phyloP scores from a whole-genome alignment of 208 protist species.

The Crithidia thermophila region DNA sequence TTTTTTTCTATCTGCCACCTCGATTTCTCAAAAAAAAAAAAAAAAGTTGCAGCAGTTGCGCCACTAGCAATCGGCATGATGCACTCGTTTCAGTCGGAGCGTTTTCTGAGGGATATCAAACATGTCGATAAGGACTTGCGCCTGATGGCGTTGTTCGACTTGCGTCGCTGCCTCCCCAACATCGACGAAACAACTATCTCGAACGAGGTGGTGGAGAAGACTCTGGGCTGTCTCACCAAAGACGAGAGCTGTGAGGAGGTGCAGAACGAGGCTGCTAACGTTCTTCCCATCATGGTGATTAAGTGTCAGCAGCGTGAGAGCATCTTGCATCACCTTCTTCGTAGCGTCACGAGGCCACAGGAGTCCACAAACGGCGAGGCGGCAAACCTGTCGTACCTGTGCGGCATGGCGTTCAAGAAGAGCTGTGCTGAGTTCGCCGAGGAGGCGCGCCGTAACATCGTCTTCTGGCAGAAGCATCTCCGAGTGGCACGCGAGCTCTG shows the following conservation, averaged over 20 bases:
- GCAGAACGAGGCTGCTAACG: slow-evolving; percentile 36
- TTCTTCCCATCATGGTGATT: slow-evolving; percentile 33
- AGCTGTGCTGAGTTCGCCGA: slow-evolving; percentile 42
- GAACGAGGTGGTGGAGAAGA: slow-evolving; percentile 31
- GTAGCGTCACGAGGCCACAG: slow-evolving; percentile 13
- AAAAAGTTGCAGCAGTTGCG: no score
- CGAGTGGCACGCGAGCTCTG: slow-evolving; percentile 23
- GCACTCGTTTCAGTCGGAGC: slow-evolving; percentile 29
- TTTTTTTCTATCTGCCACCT: neutral
- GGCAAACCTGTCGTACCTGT: slow-evolving; percentile 42
- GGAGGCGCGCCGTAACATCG: slow-evolving; percentile 37
- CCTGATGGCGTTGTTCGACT: slow-evolving; percentile 74
- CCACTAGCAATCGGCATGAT: neutral
- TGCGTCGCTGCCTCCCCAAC: slow-evolving; percentile 38
- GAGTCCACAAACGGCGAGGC: slow-evolving; percentile 21
- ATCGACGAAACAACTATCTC: slow-evolving; percentile 7
- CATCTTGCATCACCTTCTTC: slow-evolving; percentile 39
- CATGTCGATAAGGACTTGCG: slow-evolving; percentile 72
- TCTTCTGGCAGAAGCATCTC: slow-evolving; percentile 48
- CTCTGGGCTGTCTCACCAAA: slow-evolving; percentile 45
- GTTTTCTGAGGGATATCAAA: slow-evolving; percentile 51
- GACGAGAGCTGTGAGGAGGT: slow-evolving; percentile 44
- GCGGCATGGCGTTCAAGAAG: slow-evolving; percentile 49
- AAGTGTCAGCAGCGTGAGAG: slow-evolving; percentile 41
- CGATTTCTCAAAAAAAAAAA: neutral